These are phyloP conservation scores for Podaxis sp. DNA, from an alignment of 768 basidiomycete species.

Conservation along the genomic window DNA sequence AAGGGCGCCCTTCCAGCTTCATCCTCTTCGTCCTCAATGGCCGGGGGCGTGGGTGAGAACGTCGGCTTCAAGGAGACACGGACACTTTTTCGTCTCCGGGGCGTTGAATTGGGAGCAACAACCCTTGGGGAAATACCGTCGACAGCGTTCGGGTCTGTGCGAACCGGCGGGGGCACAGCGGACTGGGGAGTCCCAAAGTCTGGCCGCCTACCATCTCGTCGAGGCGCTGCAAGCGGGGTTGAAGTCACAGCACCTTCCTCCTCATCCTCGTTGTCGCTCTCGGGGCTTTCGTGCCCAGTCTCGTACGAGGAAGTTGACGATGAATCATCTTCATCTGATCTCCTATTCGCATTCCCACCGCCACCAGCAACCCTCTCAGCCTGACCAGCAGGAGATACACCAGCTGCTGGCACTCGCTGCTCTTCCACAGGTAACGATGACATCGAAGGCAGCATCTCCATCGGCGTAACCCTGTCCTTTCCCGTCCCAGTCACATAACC, in stretches of 20 bases:
- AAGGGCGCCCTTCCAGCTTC: constrained; percentile 23
- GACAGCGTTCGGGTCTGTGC: not conserved
- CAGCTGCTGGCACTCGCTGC: not conserved
- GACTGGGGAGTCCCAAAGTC: constrained; percentile 9
- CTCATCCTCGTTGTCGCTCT: constrained; percentile 11
- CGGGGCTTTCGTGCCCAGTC: constrained; percentile 54
- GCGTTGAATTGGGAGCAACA: constrained; percentile 4
- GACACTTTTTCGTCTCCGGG: constrained; percentile 62
- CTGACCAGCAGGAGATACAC: not conserved
- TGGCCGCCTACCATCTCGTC: constrained; percentile 11
- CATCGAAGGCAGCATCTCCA: not conserved
- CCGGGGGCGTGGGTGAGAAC: constrained; percentile 69
- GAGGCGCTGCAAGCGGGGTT: not conserved
- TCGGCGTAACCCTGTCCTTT: not conserved
- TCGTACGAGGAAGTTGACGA: constrained; percentile 62
- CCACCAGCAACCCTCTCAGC: not conserved
- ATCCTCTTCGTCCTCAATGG: constrained; percentile 47
- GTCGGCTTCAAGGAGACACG: constrained; percentile 74
- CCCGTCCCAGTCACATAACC: not conserved
- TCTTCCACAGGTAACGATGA: not conserved
- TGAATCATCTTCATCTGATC: constrained; percentile 27
- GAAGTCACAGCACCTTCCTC: not conserved
- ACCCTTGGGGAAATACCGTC: not conserved
- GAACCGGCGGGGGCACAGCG: not conserved
- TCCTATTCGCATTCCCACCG: not conserved